These are phyloP conservation scores for Moricandia moricandioides DNA, from an alignment of 345 rosid genomes.

Conservation along the genomic window DNA sequence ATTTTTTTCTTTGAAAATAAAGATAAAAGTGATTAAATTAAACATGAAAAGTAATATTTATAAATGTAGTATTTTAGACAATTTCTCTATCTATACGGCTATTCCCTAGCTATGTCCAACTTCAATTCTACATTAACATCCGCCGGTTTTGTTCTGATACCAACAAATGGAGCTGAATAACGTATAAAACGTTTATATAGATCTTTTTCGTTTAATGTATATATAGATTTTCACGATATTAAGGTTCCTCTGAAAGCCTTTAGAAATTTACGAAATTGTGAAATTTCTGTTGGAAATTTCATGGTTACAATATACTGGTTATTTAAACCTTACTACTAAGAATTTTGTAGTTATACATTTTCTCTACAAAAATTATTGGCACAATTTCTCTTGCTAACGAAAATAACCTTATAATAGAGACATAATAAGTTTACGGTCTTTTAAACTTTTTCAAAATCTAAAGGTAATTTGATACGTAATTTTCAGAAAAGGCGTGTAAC, in stretches of 20 bases:
- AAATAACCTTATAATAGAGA: neutral
- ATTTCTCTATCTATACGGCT: neutral
- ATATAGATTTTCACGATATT: neutral
- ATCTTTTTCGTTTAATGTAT: neutral
- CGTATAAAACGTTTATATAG: neutral
- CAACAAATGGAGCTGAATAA: neutral
- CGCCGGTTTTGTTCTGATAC: neutral
- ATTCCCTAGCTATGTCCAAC: neutral
- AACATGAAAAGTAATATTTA: no score
- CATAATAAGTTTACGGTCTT: neutral
- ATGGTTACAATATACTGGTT: neutral
- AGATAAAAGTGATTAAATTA: no score
- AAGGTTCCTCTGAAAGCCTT: neutral
- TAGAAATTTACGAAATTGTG: neutral
- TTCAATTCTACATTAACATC: neutral
- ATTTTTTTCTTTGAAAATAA: no score
- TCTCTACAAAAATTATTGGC: neutral
- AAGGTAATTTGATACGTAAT: neutral
- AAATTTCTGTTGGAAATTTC: neutral
- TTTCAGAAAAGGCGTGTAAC: neutral
- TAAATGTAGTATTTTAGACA: no score
- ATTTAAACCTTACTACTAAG: neutral
- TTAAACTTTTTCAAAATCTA: neutral
- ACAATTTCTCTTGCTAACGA: no score
- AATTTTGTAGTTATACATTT: neutral